Conservation (phyloP, 768 basidiomycete species). For the Agrocybe praecox region DNA sequence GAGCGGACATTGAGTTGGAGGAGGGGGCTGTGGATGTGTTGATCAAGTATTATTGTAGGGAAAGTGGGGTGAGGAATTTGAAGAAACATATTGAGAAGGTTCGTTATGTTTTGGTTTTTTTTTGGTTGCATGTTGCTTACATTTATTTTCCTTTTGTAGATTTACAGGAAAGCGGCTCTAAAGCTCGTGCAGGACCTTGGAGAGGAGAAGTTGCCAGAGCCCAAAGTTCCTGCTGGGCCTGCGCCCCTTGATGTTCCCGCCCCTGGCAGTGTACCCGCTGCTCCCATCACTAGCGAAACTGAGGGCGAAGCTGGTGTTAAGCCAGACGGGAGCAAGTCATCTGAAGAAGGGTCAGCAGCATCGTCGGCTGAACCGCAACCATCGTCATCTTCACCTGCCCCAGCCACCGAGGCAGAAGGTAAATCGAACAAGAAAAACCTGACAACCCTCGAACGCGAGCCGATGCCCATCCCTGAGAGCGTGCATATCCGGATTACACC, state of each 20-base stretch:
- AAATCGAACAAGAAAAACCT: slow-evolving; percentile 9
- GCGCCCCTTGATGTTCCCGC: slow-evolving; percentile 2
- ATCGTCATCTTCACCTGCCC: background rate
- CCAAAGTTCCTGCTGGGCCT: slow-evolving; percentile 27
- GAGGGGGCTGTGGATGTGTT: slow-evolving; percentile 79
- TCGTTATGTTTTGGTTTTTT: background rate
- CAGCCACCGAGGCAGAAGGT: background rate
- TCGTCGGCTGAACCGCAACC: background rate
- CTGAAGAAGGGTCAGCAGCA: background rate
- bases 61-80: slow-evolving; percentile 94
- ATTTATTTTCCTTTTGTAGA: slow-evolving; percentile 44
- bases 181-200: slow-evolving; percentile 90
- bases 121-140: background rate
- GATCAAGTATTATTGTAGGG: slow-evolving; percentile 96
- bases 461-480: slow-evolving; percentile 75
- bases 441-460: slow-evolving; percentile 70
- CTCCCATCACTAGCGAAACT: background rate
- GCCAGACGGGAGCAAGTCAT: background rate
- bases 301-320: background rate
- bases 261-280: background rate
- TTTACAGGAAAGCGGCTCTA: slow-evolving; percentile 94
- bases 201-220: slow-evolving; percentile 83
- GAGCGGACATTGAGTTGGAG: slow-evolving; percentile 81
- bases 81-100: slow-evolving; percentile 99
- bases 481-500: slow-evolving; percentile 83